Conservation (phyloP, 352 stramenopile species). For the Plasmopara halstedii region DNA sequence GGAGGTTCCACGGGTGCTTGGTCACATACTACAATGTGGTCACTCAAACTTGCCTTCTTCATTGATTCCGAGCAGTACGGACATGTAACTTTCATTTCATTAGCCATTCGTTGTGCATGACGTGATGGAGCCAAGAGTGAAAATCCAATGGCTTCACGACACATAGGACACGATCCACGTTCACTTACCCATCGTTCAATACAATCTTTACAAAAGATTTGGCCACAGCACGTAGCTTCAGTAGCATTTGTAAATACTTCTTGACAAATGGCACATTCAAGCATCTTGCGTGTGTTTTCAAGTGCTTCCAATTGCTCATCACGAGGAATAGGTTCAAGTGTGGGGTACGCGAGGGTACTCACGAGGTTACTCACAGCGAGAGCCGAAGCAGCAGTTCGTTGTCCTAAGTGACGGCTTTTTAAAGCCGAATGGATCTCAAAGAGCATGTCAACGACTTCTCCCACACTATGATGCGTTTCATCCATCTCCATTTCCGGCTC, state of each 20-base stretch:
- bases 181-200: constrained; percentile 83
- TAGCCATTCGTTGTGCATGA: constrained; percentile 77
- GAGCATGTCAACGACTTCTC: constrained; percentile 74
- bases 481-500: constrained; percentile 18
- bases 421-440: constrained; percentile 82
- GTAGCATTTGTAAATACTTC: constrained; percentile 70
- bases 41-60: constrained; percentile 62
- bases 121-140: constrained; percentile 53
- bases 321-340: constrained; percentile 42
- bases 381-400: constrained; percentile 66
- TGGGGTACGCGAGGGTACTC: constrained; percentile 52
- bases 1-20: constrained; percentile 66
- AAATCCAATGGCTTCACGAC: constrained; percentile 63
- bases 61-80: constrained; percentile 53
- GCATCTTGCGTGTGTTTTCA: constrained; percentile 81
- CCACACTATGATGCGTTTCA: constrained; percentile 31
- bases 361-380: constrained; percentile 73
- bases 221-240: constrained; percentile 73
- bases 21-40: constrained; percentile 60
- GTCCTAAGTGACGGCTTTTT: constrained; percentile 67
- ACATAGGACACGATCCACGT: constrained; percentile 75
- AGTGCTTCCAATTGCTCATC: constrained; percentile 73
- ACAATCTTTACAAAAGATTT: constrained; percentile 77
- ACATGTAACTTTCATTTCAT: constrained; percentile 77
- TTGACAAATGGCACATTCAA: constrained; percentile 81